Conservation (phyloP, 2,329 filamentous ascomycete genomes). For the Cercospora janseana region DNA sequence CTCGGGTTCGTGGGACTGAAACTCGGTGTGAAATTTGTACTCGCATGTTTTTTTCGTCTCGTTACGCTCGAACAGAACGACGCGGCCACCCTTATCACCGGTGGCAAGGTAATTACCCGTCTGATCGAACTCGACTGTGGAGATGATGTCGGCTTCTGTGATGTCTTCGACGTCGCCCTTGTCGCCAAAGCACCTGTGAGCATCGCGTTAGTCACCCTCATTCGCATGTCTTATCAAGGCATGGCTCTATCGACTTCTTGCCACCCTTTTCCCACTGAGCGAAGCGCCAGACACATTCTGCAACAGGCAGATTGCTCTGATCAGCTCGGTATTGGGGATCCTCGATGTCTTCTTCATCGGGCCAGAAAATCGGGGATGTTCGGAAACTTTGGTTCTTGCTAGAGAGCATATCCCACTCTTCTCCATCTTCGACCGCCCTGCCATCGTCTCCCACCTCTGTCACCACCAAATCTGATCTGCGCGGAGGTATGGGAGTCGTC, state of each 20-base stretch:
- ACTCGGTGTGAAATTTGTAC: slow-evolving; percentile 99
- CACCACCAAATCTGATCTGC: slow-evolving; percentile 12
- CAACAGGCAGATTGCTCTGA: slow-evolving; percentile 10
- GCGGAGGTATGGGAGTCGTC: background rate
- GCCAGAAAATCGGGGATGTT: background rate
- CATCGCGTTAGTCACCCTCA: background rate
- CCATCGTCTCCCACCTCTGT: slow-evolving; percentile 3
- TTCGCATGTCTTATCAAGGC: background rate
- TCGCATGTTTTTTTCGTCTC: slow-evolving; percentile 99
- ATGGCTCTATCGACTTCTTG: background rate
- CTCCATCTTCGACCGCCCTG: slow-evolving; percentile 3
- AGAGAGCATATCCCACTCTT: background rate
- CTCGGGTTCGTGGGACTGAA: slow-evolving; percentile 98
- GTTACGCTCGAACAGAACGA: slow-evolving; percentile 87
- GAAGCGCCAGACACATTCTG: slow-evolving; percentile 23
- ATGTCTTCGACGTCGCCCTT: slow-evolving; percentile 99
- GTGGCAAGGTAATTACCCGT: slow-evolving; percentile 86
- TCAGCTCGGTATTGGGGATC: slow-evolving; percentile 16
- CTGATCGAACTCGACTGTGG: slow-evolving; percentile 86
- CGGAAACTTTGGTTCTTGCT: too few relatives aligned
- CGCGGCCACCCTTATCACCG: slow-evolving; percentile 83
- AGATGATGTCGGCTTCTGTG: slow-evolving; percentile 94
- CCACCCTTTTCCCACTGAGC: slow-evolving; percentile 22
- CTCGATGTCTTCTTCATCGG: slow-evolving; percentile 14
- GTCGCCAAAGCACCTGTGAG: slow-evolving; percentile 89